These are phyloP conservation scores for Russula abietina DNA, from an alignment of 768 basidiomycete species.

Conservation along the genomic window DNA sequence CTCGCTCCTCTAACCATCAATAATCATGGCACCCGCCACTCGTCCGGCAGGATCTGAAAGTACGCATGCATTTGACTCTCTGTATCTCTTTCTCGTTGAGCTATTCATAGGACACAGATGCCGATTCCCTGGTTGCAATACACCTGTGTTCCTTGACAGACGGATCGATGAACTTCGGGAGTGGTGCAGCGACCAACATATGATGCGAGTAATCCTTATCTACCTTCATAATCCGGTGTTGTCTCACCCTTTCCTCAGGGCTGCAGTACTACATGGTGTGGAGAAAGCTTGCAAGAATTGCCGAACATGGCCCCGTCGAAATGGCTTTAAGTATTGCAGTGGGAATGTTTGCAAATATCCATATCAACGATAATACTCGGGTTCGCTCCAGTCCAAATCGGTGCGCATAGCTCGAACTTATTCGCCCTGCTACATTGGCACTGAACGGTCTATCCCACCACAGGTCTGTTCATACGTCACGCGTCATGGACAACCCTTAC, in stretches of 20 bases:
- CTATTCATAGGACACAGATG: neutral
- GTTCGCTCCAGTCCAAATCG: neutral
- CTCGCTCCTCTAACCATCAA: no score
- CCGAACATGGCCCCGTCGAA: constrained; percentile 2
- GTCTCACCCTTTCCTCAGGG: neutral
- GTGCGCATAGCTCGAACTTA: no score
- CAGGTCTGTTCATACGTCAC: no score
- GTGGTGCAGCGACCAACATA: constrained; percentile 8
- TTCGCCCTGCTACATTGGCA: no score
- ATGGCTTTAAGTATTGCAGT: neutral
- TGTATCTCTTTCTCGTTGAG: neutral
- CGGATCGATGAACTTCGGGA: neutral
- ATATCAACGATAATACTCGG: neutral
- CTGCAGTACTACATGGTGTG: neutral
- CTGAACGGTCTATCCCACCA: no score
- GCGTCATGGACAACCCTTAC: no score
- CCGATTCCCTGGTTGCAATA: neutral
- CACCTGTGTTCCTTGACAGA: neutral
- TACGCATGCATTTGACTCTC: neutral
- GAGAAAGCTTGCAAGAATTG: neutral
- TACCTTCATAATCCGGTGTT: neutral
- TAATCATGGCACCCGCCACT: neutral
- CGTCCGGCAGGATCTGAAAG: neutral
- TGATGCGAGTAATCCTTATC: neutral
- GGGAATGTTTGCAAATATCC: neutral